Conservation (phyloP, 179 eudicot species). For the Vitellaria paradoxa region DNA sequence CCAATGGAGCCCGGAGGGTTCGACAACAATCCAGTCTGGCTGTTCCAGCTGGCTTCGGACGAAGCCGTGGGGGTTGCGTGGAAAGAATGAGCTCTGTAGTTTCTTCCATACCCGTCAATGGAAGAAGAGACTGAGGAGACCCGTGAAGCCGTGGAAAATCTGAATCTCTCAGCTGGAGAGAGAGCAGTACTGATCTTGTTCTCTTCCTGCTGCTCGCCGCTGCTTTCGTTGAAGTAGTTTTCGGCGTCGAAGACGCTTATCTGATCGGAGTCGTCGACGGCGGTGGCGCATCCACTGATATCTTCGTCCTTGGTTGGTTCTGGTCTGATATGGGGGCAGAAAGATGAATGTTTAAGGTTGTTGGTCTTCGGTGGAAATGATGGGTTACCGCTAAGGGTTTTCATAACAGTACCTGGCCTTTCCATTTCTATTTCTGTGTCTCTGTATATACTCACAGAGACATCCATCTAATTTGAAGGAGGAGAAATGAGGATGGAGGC, state of each 20-base stretch:
- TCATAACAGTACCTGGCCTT: slow-evolving; percentile 7
- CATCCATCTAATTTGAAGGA: too few relatives aligned
- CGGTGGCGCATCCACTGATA: slow-evolving; percentile 30
- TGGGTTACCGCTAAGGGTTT: not conserved
- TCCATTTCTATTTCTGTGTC: not conserved
- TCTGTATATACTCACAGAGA: too few relatives aligned
- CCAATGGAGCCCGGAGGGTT: slow-evolving; percentile 51
- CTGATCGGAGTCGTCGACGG: slow-evolving; percentile 51
- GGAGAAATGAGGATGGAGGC: too few relatives aligned
- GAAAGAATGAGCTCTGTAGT: slow-evolving; percentile 44
- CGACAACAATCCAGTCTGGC: slow-evolving; percentile 69
- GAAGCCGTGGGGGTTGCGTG: slow-evolving; percentile 81
- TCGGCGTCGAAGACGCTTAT: slow-evolving; percentile 85
- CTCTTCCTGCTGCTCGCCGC: slow-evolving; percentile 19
- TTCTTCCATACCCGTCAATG: slow-evolving; percentile 27
- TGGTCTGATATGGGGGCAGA: slow-evolving; percentile 11
- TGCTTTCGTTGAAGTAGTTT: slow-evolving; percentile 61
- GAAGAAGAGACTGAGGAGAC: slow-evolving; percentile 62
- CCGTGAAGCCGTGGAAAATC: slow-evolving; percentile 20
- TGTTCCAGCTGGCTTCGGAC: slow-evolving; percentile 91
- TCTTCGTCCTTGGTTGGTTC: not conserved
- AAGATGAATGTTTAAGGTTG: not conserved
- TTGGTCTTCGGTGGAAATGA: slow-evolving; percentile 1
- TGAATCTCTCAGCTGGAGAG: not conserved
- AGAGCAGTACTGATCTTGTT: not conserved